Base-by-base conservation (phyloP, 495 filamentous ascomycete species). In the Xylaria telfairii region DNA sequence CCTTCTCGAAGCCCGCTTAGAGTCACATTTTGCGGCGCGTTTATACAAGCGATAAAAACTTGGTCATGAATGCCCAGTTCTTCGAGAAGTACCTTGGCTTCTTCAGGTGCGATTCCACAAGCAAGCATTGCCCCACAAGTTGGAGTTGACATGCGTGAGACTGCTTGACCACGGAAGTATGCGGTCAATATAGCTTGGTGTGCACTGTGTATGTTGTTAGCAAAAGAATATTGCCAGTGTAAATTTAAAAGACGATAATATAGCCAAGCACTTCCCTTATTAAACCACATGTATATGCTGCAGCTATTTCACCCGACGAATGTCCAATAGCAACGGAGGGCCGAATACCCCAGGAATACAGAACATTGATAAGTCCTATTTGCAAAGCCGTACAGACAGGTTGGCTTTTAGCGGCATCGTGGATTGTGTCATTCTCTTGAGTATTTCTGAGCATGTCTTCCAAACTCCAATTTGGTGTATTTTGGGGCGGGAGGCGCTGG, bases 271-370 rank as follows among this genome's bases (percentile, higher is more conserved):
- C n/a, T n/a, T n/a, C n/a, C n/a, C n/a, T n/a, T n/a, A n/a, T n/a
- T n/a, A n/a, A n/a, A n/a, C n/a, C 85, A 2, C 80, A 77, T 4
- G 81, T 77, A 66, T 85, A 87, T 0, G 86, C 85, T 4, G 86
- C 87, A 21, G 80, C 84, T 67, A 91, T 91, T 70, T 92, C 90
- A 3, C 90, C 90, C 69, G 85, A 88, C 0, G 89, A 91, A 72
- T 92, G 89, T 1, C 90, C 90, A 0, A 89, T 80, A 0, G 87
- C 85, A n/a, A 80, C 79, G 2, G 74, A 66, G 0, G 88, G 85
- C 0, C 47, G 65, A 21, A 91, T 78, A 30, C 82, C 82, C 81
- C 87, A 90, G 6, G 75, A 78, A 0, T 67, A 57, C 12, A 91
- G 72, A 1, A 91, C 67, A 12, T 87, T 81, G 0, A 87, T 82